Percentiles rank a stretch among this genome's conserved stretches.
Conservation (phyloP, 148 eudicot genomes). For the Chenopodium formosanum region DNA sequence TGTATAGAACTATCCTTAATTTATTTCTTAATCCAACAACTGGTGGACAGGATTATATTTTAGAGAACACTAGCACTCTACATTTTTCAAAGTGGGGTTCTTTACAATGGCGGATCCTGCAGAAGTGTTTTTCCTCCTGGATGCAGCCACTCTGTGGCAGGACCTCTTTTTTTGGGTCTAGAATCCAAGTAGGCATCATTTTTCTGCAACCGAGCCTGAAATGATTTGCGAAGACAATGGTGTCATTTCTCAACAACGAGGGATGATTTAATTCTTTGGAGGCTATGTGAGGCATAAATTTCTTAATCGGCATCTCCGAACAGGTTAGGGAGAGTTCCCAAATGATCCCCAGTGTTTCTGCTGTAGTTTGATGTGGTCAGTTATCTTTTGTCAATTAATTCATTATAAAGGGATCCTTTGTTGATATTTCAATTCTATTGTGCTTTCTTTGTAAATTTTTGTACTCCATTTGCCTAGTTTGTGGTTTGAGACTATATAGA, state of each 20-base stretch:
- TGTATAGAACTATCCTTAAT: not conserved
- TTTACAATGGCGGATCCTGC: not conserved
- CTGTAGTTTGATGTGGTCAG: constrained; percentile 8
- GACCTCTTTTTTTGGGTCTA: not conserved
- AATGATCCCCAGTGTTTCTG: not conserved
- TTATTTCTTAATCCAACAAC: not conserved
- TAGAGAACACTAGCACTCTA: not conserved
- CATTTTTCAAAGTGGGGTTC: not conserved
- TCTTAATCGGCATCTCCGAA: not conserved
- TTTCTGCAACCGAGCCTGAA: not conserved
- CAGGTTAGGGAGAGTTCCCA: constrained; percentile 3
- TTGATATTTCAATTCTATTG: not conserved
- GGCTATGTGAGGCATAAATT: not conserved
- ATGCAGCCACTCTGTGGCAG: not conserved
- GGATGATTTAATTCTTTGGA: not conserved
- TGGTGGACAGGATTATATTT: not conserved
- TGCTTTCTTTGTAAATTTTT: not conserved
- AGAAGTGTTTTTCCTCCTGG: not conserved
- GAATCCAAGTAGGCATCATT: not conserved
- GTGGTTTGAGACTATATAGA: not conserved
- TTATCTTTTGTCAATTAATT: not conserved
- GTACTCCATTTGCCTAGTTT: not conserved
- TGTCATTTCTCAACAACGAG: not conserved
- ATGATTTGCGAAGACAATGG: not conserved
- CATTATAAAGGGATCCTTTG: not conserved